These are phyloP conservation scores for Striga asiatica DNA, from an alignment of 257 asterid species.

Conservation along the genomic window DNA sequence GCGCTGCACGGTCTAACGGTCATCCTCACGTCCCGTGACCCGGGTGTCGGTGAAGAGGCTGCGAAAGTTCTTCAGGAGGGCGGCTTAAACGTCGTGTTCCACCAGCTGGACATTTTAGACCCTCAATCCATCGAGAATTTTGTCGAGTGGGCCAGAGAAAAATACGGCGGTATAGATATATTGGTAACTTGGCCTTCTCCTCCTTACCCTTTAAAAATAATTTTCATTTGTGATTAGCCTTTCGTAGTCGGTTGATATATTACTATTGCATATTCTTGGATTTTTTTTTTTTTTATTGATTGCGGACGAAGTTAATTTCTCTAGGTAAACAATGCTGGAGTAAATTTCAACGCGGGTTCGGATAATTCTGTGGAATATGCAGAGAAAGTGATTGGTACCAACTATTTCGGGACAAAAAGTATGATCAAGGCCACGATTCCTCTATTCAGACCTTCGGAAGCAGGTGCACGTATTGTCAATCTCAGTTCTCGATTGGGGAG, in stretches of 20 bases:
- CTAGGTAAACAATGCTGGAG: conserved; percentile 97
- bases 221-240: neutral
- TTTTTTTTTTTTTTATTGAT: no score
- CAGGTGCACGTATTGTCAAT: conserved; percentile 80
- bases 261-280: no score
- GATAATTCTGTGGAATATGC: conserved; percentile 70
- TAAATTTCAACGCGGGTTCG: conserved; percentile 69
- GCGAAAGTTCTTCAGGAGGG: conserved; percentile 64
- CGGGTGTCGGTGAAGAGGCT: conserved; percentile 72
- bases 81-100: conserved; percentile 64
- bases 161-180: conserved; percentile 73
- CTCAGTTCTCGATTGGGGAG: conserved; percentile 88
- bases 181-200: conserved; percentile 41
- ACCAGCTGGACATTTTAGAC: conserved; percentile 71
- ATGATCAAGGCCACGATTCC: conserved; percentile 76
- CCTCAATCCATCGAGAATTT: conserved; percentile 50
- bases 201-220: neutral
- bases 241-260: no score
- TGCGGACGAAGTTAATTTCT: neutral
- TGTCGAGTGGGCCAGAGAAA: conserved; percentile 47
- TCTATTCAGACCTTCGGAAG: conserved; percentile 59
- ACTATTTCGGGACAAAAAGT: conserved; percentile 80
- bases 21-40: conserved; percentile 75
- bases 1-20: conserved; percentile 73
- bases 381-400: conserved; percentile 58